Conservation (phyloP, 2,329 filamentous ascomycete species). For the Orbilia blumenaviensis region DNA sequence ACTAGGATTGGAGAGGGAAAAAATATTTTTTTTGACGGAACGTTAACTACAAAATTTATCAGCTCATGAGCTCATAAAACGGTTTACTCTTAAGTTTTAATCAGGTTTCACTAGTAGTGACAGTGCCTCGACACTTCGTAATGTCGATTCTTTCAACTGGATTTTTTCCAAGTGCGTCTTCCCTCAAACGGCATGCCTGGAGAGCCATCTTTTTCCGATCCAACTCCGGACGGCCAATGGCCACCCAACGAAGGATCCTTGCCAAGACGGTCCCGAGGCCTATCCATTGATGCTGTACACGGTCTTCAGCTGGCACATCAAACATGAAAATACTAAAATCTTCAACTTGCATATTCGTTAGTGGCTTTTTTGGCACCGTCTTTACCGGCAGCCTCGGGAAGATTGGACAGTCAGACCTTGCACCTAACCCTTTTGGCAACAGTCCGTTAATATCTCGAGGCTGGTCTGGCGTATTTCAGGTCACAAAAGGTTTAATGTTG, state of each 20-base stretch:
- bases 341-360: conserved; percentile 15
- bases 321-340: conserved; percentile 14
- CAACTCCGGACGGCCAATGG: conserved; percentile 14
- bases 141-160: conserved; percentile 6
- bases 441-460: no score
- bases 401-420: conserved; percentile 7
- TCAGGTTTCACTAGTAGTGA: neutral
- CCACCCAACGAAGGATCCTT: conserved; percentile 6
- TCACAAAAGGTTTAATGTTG: neutral
- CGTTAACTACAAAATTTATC: neutral
- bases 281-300: conserved; percentile 1
- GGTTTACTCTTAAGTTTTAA: conserved; percentile 12
- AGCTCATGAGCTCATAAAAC: neutral
- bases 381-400: conserved; percentile 36
- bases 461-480: conserved; percentile 3
- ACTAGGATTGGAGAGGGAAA: no score
- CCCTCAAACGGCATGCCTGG: conserved; percentile 13
- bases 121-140: neutral
- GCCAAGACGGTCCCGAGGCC: conserved; percentile 35
- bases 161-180: conserved; percentile 6
- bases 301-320: conserved; percentile 12
- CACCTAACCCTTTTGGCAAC: conserved; percentile 35
- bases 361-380: conserved; percentile 15
- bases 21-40: neutral
- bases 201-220: conserved; percentile 30